phyloP scores from a whole-genome alignment of 2,329 filamentous ascomycete species.

The Xylaria sp. region DNA sequence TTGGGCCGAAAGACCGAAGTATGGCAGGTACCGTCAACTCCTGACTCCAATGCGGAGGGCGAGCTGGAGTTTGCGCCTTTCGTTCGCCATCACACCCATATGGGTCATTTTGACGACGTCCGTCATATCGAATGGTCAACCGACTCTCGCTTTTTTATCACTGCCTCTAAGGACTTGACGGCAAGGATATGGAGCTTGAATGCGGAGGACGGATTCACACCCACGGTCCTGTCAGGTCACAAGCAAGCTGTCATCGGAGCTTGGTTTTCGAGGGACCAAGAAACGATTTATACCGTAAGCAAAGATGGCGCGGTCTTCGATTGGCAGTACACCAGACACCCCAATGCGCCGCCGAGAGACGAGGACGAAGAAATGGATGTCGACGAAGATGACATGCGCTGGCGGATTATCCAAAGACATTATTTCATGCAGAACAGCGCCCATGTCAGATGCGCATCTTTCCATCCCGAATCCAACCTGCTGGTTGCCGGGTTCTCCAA shows the following conservation, averaged over 20 bases:
- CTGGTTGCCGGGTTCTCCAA: constrained; percentile 96
- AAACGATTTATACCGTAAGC: constrained; percentile 93
- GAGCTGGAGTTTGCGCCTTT: constrained; percentile 96
- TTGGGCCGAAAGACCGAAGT: constrained; percentile 88
- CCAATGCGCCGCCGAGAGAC: constrained; percentile 55
- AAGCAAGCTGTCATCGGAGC: constrained; percentile 88
- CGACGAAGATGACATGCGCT: constrained; percentile 71
- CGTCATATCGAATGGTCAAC: constrained; percentile 91
- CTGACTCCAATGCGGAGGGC: constrained; percentile 75
- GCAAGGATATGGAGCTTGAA: constrained; percentile 94
- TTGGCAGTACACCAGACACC: constrained; percentile 78
- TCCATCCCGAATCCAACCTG: constrained; percentile 84
- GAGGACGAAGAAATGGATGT: constrained; percentile 65
- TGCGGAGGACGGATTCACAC: constrained; percentile 82
- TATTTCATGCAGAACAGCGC: constrained; percentile 93
- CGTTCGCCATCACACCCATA: constrained; percentile 81
- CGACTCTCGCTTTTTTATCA: constrained; percentile 95
- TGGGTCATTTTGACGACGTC: constrained; percentile 86
- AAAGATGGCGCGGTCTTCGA: constrained; percentile 96
- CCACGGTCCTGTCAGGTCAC: constrained; percentile 89
- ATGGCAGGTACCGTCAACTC: constrained; percentile 93
- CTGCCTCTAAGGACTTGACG: constrained; percentile 87
- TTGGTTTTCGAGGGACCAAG: constrained; percentile 95
- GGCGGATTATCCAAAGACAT: constrained; percentile 88
- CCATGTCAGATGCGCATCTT: constrained; percentile 86